Conservation (phyloP, 176 grass and related monocot species). For the Ensete ventricosum region DNA sequence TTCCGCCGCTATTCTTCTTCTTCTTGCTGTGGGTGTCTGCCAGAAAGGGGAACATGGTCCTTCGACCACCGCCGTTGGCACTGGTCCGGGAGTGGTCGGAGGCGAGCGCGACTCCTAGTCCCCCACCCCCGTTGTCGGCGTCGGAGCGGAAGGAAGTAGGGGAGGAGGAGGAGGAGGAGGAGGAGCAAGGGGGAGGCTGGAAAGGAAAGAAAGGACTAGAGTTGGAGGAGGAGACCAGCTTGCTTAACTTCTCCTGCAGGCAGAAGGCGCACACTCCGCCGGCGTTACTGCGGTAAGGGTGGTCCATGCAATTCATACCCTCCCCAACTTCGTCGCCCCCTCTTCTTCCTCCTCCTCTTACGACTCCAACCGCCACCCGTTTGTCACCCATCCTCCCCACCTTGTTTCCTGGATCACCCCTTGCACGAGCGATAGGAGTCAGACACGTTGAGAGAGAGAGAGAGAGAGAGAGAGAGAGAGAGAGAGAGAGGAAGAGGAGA, state of each 20-base stretch:
- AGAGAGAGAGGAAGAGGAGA: too few relatives aligned
- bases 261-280: constrained; percentile 91
- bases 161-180: constrained; percentile 11
- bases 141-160: not conserved
- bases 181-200: constrained; percentile 35
- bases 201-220: constrained; percentile 61
- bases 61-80: too few relatives aligned
- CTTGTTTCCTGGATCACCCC: too few relatives aligned
- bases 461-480: too few relatives aligned
- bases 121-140: not conserved
- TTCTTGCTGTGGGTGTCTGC: not conserved
- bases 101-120: not conserved
- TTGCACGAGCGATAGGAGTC: not conserved
- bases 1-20: not conserved
- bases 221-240: constrained; percentile 80
- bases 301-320: constrained; percentile 61
- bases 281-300: constrained; percentile 56
- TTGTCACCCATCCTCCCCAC: constrained; percentile 14
- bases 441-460: too few relatives aligned
- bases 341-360: not conserved
- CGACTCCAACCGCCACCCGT: not conserved
- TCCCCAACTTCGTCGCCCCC: constrained; percentile 22
- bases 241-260: constrained; percentile 91
- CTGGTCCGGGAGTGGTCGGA: not conserved
- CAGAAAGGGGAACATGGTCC: constrained; percentile 2